Conservation (phyloP, 1,284 basidiomycete species). For the Rhodotorula sp. region DNA sequence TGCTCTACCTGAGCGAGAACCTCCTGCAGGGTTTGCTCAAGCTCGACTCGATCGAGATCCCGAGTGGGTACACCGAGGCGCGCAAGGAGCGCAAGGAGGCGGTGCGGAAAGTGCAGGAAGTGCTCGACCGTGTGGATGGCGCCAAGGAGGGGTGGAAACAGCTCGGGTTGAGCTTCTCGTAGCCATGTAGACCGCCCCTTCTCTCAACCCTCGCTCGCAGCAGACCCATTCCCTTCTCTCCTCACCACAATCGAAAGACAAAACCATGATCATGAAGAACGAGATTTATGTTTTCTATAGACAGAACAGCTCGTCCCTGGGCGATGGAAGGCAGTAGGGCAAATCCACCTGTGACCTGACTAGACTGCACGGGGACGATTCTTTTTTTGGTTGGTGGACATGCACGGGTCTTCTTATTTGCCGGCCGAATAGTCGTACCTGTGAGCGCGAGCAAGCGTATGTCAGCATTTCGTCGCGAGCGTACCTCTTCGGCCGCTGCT, state of each 20-base stretch:
- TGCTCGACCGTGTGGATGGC: constrained; percentile 60
- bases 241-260: too few species aligned
- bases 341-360: too few species aligned
- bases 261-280: too few species aligned
- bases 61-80: constrained; percentile 68
- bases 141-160: constrained; percentile 52
- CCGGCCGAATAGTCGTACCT: constrained; percentile 2
- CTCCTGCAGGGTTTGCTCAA: constrained; percentile 72
- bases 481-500: neutral
- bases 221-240: too few species aligned
- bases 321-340: too few species aligned
- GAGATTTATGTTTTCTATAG: too few species aligned
- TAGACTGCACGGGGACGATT: too few species aligned
- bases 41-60: constrained; percentile 67
- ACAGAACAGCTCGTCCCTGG: too few species aligned
- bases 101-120: constrained; percentile 64
- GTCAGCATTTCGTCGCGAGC: neutral
- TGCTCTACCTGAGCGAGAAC: constrained; percentile 57
- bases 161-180: constrained; percentile 24
- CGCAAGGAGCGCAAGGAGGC: constrained; percentile 69
- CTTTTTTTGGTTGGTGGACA: neutral
- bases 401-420: neutral
- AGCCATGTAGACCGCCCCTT: neutral
- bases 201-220: too few species aligned
- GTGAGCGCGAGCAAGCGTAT: neutral